Evolutionary conservation across 1,284 basidiomycete species (phyloP), one percentile per base, ranked within the genome.

Genomic region (Melampsora americana): DNA sequence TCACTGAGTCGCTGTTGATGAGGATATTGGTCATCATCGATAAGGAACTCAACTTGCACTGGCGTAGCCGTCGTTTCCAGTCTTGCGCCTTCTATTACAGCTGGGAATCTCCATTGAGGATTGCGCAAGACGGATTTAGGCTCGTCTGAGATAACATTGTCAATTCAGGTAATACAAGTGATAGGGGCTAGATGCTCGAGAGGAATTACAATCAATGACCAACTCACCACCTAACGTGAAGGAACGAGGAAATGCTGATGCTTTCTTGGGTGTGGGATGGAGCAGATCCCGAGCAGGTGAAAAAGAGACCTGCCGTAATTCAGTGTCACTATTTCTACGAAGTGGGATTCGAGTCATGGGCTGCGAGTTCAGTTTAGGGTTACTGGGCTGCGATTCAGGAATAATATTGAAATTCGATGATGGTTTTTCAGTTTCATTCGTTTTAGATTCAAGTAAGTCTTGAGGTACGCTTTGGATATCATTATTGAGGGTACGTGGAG

Each of bases 301-400:
- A 23, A 56, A 56, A 7, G 53, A 23, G 9, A 56, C 53, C n/a
- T 56, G 53, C 5, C n/a, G 53, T 56, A 71, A 32, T 35, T 26
- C 69, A 28, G 53, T 61, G 30, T 71, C 69, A 61, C 69, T 71
- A 46, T 71, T 71, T 35, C 69, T 71, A 5, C 69, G 56, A 30
- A 59, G 28, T 16, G 61, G 59, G 39, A 50, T 30, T 71, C 53
- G 68, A 20, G 20, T 11, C 2, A n/a, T 26, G 6, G 18, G 9
- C n/a, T 20, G 14, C 23, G 56, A 0, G 16, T 9, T 59, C 9
- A 18, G 56, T 23, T 59, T 11, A 59, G 18, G 23, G 18, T 59
- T 11, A n/a, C 14, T 20, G 18, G 56, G 18, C 3, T 3, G 9
- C 23, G 18, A 18, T 59, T 59, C 9, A 59, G 23, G 56, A n/a